These are phyloP conservation scores for Eimeria maxima DNA, from an alignment of 169 alveolate genomes.

Conservation along the genomic window DNA sequence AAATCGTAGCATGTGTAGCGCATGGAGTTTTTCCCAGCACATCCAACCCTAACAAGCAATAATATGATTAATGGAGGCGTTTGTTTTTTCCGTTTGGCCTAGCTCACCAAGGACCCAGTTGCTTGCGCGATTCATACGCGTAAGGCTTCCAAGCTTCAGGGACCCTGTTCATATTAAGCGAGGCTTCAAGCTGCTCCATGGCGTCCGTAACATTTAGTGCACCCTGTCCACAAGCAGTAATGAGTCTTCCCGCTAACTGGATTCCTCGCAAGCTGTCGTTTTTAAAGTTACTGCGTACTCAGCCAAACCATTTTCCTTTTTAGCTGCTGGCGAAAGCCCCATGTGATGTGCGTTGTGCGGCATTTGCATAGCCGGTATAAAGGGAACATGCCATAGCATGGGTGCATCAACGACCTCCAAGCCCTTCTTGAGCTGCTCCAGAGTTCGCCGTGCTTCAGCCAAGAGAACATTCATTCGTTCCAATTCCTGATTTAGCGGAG, in stretches of 20 bases:
- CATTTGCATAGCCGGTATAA: background rate
- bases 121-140: slow-evolving; percentile 95
- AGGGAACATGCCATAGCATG: slow-evolving; percentile 14
- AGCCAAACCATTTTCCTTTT: background rate
- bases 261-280: background rate
- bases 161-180: slow-evolving; percentile 91
- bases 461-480: slow-evolving; percentile 96
- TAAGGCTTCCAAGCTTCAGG: slow-evolving; percentile 93
- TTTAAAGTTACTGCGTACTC: background rate
- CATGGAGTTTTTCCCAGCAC: background rate
- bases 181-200: slow-evolving; percentile 94
- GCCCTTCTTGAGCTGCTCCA: slow-evolving; percentile 95
- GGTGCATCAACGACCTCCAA: slow-evolving; percentile 86
- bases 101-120: slow-evolving; percentile 93
- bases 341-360: background rate
- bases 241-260: background rate
- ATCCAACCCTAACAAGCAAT: background rate
- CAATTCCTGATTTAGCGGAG: slow-evolving; percentile 90
- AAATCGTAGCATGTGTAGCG: background rate
- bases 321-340: background rate
- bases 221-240: slow-evolving; percentile 76
- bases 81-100: background rate
- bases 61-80: too few relatives aligned
- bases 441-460: slow-evolving; percentile 92
- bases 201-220: slow-evolving; percentile 95